Conservation (phyloP, 306 rosid species). For the Cucurbita ficifolia region DNA sequence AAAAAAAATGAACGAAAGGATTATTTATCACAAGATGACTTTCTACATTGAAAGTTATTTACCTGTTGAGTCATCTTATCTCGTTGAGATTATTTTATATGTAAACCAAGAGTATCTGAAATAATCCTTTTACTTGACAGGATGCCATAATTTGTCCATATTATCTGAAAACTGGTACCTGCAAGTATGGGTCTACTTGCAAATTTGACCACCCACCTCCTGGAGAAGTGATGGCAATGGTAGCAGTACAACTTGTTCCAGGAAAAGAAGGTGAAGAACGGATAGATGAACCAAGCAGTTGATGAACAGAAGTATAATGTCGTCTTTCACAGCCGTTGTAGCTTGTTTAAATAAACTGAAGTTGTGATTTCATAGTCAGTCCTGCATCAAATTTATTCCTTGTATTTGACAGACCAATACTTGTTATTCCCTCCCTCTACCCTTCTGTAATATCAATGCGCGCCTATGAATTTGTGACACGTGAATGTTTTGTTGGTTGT, state of each 20-base stretch:
- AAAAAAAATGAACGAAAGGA: not conserved
- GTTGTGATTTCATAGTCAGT: not conserved
- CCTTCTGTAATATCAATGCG: not conserved
- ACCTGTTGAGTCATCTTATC: not conserved
- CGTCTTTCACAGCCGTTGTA: not conserved
- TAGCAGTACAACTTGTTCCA: not conserved
- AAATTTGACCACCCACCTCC: constrained; percentile 98
- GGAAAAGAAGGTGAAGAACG: constrained; percentile 2
- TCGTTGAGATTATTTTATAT: not conserved
- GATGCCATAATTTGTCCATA: constrained; percentile 69
- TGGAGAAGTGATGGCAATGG: constrained; percentile 69
- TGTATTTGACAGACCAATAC: not conserved
- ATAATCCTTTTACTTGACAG: constrained; percentile 24
- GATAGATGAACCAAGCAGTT: not conserved
- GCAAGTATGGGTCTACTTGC: constrained; percentile 85
- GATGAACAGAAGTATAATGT: not conserved
- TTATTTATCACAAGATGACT: not conserved
- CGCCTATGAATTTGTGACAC: not conserved
- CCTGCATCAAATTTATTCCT: not conserved
- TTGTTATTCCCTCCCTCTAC: not conserved
- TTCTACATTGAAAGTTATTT: not conserved
- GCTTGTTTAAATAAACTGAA: not conserved
- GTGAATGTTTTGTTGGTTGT: too few species aligned
- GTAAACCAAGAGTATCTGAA: not conserved
- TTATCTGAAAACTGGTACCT: constrained; percentile 81